These are phyloP conservation scores for Purpureocillium takamizusanense DNA, from an alignment of 2,329 filamentous ascomycete species.

Conservation along the genomic window DNA sequence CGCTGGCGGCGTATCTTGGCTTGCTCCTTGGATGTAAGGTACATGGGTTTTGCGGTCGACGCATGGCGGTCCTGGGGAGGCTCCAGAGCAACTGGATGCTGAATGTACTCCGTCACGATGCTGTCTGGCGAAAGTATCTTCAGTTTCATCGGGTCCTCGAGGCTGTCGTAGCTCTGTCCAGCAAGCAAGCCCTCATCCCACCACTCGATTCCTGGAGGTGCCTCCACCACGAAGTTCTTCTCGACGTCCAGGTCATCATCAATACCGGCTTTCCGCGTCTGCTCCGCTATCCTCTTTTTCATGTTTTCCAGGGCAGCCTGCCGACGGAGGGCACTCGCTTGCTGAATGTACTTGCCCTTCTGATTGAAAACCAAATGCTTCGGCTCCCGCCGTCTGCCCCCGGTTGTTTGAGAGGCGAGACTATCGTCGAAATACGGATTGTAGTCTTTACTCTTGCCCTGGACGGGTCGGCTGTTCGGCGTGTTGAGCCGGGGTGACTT, in stretches of 20 bases:
- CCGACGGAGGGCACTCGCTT: slow-evolving; percentile 79
- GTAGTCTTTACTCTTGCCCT: slow-evolving; percentile 4
- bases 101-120: slow-evolving; percentile 83
- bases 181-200: slow-evolving; percentile 88
- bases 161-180: slow-evolving; percentile 63
- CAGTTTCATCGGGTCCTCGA: slow-evolving; percentile 55
- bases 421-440: slow-evolving; percentile 81
- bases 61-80: slow-evolving; percentile 82
- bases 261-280: slow-evolving; percentile 81
- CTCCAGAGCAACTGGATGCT: slow-evolving; percentile 85
- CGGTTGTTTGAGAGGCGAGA: slow-evolving; percentile 47
- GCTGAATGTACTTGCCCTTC: slow-evolving; percentile 94
- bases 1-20: slow-evolving; percentile 84
- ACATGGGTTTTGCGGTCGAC: slow-evolving; percentile 79
- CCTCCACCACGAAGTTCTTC: slow-evolving; percentile 77
- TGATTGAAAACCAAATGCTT: slow-evolving; percentile 83
- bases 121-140: slow-evolving; percentile 73
- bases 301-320: slow-evolving; percentile 87
- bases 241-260: slow-evolving; percentile 86
- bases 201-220: slow-evolving; percentile 88
- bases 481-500: slow-evolving; percentile 6
- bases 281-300: slow-evolving; percentile 85
- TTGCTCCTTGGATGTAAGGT: slow-evolving; percentile 82
- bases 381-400: slow-evolving; percentile 55
- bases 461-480: slow-evolving; percentile 7